Base-by-base conservation (phyloP, 768 basidiomycete genomes). In the Mycena crocata region DNA sequence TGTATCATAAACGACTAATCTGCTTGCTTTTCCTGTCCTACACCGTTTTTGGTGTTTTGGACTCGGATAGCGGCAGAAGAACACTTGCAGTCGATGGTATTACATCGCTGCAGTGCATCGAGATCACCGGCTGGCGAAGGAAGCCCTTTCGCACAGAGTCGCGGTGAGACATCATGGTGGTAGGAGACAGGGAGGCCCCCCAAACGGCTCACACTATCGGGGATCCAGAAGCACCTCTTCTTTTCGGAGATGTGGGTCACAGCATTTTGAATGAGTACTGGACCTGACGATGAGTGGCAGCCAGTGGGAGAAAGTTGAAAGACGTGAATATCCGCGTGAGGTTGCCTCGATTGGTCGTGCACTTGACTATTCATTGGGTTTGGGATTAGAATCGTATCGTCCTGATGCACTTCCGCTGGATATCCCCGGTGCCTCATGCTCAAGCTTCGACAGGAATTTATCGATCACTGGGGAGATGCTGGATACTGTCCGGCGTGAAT, bases 311-410 rank as follows among this genome's bases (percentile, higher is more conserved):
- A 34, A 23, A 26, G 57, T 59, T 19, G 57, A 49, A 34, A 28
- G 46, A 6, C 57, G 46, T 5, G 24, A 10, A 48, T 59, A 59
- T 39, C 19, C 46, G 1, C 57, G 57, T 58, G 13, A 46, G 57
- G 37, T 12, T 49, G 15, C 6, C 15, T 32, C 44, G 4, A 24
- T 23, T 24, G 5, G 7, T 24, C 8, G 26, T 45, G 35, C 35
- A 15, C 9, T 37, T 9, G 15, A 45, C 6, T 45, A 24, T 13
- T 24, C 26, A n/a, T 8, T 24, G n/a, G 17, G 10, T 34, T 14
- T 7, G 39, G 13, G 3, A 24, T 17, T 32, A 58, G 57, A 31
- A 12, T 28, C 12, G 13, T 58, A 58, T 44, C 44, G 45, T 24
- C 45, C 57, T 2, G 45, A 24, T 26, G 26, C 26, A 19, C 52